phyloP scores from a whole-genome alignment of 2,329 filamentous ascomycete species.

The Pseudogymnoascus sp. region DNA sequence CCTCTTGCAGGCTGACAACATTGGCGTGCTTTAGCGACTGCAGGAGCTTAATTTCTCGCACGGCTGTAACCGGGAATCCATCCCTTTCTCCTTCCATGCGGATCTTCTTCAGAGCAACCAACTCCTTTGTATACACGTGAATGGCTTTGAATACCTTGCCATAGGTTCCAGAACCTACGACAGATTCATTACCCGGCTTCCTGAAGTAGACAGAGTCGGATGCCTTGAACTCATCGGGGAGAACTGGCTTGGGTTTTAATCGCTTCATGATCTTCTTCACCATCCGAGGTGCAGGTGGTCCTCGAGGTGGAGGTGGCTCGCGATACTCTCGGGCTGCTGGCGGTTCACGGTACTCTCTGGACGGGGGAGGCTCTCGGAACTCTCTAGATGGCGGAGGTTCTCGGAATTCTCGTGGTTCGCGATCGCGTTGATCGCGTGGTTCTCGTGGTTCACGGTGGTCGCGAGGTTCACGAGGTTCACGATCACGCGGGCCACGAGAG shows the following conservation, averaged over 20 bases:
- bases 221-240: conserved; percentile 63
- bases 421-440: neutral
- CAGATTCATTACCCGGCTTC: conserved; percentile 95
- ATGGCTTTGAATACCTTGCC: conserved; percentile 93
- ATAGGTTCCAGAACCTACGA: conserved; percentile 91
- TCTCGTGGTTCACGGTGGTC: neutral
- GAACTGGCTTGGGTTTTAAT: conserved; percentile 61
- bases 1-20: conserved; percentile 75
- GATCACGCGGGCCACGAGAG: conserved; percentile 16
- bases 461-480: neutral
- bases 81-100: conserved; percentile 90
- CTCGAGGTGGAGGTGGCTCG: conserved; percentile 30
- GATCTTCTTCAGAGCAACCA: conserved; percentile 83
- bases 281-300: conserved; percentile 41
- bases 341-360: conserved; percentile 2
- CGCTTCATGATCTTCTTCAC: conserved; percentile 64
- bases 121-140: conserved; percentile 79
- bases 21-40: conserved; percentile 78
- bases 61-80: conserved; percentile 83
- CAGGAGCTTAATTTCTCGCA: conserved; percentile 86
- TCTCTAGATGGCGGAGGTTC: neutral
- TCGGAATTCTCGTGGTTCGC: neutral
- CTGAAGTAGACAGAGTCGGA: conserved; percentile 91
- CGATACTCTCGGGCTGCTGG: conserved; percentile 6
- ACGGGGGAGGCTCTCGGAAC: neutral